These are phyloP conservation scores for Paecilomyces sp. DNA, from an alignment of 2,329 filamentous ascomycete genomes.

Conservation along the genomic window DNA sequence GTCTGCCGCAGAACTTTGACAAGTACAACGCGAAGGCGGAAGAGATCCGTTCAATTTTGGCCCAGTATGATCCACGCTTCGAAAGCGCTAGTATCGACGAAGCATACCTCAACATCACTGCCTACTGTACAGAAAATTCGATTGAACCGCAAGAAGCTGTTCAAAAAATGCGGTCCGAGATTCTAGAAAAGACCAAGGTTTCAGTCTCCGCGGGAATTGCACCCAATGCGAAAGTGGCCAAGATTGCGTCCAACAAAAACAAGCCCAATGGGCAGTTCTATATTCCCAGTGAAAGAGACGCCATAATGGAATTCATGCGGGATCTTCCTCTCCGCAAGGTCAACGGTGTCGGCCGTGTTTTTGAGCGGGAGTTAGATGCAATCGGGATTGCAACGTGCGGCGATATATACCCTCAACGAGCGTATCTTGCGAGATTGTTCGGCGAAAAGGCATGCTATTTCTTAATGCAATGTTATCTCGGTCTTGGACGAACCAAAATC, in stretches of 20 bases:
- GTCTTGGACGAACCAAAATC: conserved; percentile 75
- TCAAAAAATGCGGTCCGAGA: conserved; percentile 66
- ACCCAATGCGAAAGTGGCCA: conserved; percentile 85
- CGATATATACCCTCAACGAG: conserved; percentile 72
- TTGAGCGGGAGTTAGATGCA: conserved; percentile 83
- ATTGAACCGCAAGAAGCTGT: conserved; percentile 68
- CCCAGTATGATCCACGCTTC: conserved; percentile 82
- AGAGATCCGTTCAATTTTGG: conserved; percentile 75
- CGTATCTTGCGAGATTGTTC: conserved; percentile 69
- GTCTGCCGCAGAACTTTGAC: conserved; percentile 76
- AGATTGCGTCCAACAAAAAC: conserved; percentile 91
- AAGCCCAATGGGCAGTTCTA: conserved; percentile 92
- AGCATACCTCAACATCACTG: conserved; percentile 90
- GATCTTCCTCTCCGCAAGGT: conserved; percentile 81
- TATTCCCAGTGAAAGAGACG: conserved; percentile 62
- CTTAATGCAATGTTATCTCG: conserved; percentile 74
- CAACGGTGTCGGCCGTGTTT: conserved; percentile 88
- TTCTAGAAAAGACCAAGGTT: conserved; percentile 69
- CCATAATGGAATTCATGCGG: conserved; percentile 80
- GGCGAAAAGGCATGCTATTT: conserved; percentile 90
- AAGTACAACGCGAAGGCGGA: conserved; percentile 89
- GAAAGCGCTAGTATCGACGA: conserved; percentile 95
- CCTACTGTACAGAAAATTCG: conserved; percentile 66
- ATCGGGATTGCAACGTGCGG: conserved; percentile 84
- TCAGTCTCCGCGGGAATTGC: conserved; percentile 93